Evolutionary conservation across 2,329 filamentous ascomycete genomes (phyloP).

Genomic region (Hymenotorrendiella dingleyae): DNA sequence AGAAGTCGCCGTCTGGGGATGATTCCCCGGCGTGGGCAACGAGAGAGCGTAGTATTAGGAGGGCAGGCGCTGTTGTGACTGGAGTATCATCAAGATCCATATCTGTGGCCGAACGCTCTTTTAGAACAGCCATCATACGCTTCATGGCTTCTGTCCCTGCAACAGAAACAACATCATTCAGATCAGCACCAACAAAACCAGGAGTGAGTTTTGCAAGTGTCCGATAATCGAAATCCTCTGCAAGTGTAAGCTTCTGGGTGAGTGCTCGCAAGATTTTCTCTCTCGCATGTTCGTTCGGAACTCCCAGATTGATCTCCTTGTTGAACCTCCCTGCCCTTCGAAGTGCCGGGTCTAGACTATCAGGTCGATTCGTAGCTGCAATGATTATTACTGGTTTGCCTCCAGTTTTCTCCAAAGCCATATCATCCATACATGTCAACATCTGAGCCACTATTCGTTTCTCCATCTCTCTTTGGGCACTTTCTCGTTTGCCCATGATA

Average conservation of each 20-base stretch:
- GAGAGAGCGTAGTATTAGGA: constrained; percentile 43
- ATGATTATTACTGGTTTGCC: constrained; percentile 81
- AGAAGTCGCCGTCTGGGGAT: constrained; percentile 46
- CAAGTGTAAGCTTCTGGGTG: constrained; percentile 58
- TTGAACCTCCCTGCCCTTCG: constrained; percentile 72
- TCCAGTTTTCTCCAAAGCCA: constrained; percentile 65
- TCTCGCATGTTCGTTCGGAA: constrained; percentile 73
- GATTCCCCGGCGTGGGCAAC: constrained; percentile 48
- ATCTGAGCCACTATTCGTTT: constrained; percentile 80
- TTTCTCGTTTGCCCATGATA: constrained; percentile 81
- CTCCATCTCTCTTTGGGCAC: constrained; percentile 81
- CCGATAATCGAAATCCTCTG: constrained; percentile 66
- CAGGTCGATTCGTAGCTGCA: constrained; percentile 83
- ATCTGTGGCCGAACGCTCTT: constrained; percentile 22
- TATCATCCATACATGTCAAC: constrained; percentile 77
- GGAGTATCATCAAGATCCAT: constrained; percentile 30
- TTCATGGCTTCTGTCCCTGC: constrained; percentile 34
- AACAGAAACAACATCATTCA: constrained; percentile 55
- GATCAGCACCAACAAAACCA: constrained; percentile 87
- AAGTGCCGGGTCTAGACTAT: constrained; percentile 76
- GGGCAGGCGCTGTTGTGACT: constrained; percentile 20
- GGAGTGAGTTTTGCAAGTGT: constrained; percentile 77
- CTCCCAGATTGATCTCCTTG: constrained; percentile 78
- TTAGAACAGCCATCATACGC: constrained; percentile 31
- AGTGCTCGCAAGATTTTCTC: constrained; percentile 72